These are phyloP conservation scores for Forsythia viridissima DNA, from an alignment of 257 asterid genomes.

Conservation along the genomic window DNA sequence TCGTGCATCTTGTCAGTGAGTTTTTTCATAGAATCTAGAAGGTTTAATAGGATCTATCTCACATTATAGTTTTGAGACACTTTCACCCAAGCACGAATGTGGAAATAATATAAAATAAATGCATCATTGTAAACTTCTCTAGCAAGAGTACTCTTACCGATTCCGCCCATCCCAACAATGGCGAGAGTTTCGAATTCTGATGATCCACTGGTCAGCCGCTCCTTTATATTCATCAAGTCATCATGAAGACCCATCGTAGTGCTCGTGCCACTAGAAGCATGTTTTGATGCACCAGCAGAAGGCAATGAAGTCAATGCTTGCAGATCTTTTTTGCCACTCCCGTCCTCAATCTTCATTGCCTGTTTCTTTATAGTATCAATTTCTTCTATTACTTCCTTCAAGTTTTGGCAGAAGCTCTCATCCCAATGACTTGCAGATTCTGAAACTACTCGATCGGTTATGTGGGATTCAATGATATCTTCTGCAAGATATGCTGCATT, in stretches of 20 bases:
- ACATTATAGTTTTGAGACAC: background rate
- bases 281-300: background rate
- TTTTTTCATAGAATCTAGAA: background rate
- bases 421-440: background rate
- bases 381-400: background rate
- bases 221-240: background rate
- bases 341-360: background rate
- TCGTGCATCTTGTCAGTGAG: background rate
- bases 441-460: background rate
- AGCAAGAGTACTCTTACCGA: background rate
- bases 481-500: background rate
- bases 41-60: background rate
- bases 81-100: background rate
- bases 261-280: background rate
- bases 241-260: background rate
- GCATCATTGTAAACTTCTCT: background rate
- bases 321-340: background rate
- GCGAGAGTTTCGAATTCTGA: background rate
- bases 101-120: background rate
- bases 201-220: background rate
- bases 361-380: background rate
- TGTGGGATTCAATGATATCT: background rate
- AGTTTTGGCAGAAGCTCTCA: background rate
- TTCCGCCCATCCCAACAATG: background rate
- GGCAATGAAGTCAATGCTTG: background rate